These are phyloP conservation scores for Serendipita sp. DNA, from an alignment of 768 basidiomycete species.

Conservation along the genomic window DNA sequence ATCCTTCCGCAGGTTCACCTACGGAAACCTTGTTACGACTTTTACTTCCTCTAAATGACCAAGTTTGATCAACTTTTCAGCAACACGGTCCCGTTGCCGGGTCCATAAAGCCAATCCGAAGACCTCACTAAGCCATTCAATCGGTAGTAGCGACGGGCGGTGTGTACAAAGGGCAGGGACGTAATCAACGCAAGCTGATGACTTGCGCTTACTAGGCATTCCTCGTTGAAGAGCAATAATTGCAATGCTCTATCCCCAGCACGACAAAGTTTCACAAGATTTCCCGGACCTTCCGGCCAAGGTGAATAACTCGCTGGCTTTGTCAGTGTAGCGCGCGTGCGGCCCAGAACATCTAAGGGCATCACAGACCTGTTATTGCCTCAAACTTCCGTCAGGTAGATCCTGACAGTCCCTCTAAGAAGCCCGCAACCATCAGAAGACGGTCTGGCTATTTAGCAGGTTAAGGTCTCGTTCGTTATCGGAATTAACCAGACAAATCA, in stretches of 20 bases:
- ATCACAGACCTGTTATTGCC: conserved; percentile 87
- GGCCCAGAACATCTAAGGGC: conserved; percentile 83
- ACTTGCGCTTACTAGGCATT: conserved; percentile 80
- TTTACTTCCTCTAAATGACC: conserved; percentile 77
- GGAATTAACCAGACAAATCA: conserved; percentile 96
- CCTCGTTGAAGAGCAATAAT: conserved; percentile 87
- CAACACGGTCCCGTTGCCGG: conserved; percentile 35
- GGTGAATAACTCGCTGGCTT: conserved; percentile 70
- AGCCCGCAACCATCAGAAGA: conserved; percentile 59
- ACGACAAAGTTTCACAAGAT: conserved; percentile 68
- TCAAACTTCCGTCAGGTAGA: conserved; percentile 75
- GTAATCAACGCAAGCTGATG: conserved; percentile 81
- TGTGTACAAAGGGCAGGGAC: conserved; percentile 86
- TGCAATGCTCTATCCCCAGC: conserved; percentile 82
- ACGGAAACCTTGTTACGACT: conserved; percentile 70
- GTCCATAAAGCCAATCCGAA: conserved; percentile 58
- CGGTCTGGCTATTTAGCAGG: conserved; percentile 80
- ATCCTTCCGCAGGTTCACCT: conserved; percentile 74
- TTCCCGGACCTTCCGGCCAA: conserved; percentile 64
- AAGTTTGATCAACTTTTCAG: conserved; percentile 58
- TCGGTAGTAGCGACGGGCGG: conserved; percentile 83
- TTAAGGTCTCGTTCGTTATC: conserved; percentile 90
- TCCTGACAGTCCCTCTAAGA: conserved; percentile 77
- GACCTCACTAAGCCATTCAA: conserved; percentile 84
- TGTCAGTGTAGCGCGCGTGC: conserved; percentile 81